A percentile compares a stretch with the other conserved stretches of the same genome.
Evolutionary conservation across 2,329 filamentous ascomycete genomes (phyloP).

Genomic region (Raffaelea albimanens): DNA sequence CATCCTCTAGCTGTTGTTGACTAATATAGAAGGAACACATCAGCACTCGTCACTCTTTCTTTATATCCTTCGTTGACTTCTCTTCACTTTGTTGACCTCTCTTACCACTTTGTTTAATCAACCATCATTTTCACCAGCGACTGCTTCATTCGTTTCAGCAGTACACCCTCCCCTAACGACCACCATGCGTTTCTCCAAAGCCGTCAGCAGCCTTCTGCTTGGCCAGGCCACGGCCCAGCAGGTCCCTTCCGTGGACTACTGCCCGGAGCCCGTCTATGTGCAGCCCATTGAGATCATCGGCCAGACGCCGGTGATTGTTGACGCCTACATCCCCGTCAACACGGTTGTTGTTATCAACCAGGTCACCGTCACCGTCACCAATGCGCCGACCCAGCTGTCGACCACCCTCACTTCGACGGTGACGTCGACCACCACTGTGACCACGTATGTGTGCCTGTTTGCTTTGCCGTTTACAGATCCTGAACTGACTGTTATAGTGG

Average conservation of each 20-base stretch:
- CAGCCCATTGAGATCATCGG: slow-evolving; percentile 13
- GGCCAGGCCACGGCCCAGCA: slow-evolving; percentile 3
- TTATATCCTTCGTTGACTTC: too few relatives aligned
- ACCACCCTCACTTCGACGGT: slow-evolving; percentile 7
- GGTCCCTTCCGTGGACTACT: slow-evolving; percentile 5
- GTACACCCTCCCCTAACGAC: too few relatives aligned
- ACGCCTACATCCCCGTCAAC: slow-evolving; percentile 7
- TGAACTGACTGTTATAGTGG: neutral
- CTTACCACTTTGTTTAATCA: too few relatives aligned
- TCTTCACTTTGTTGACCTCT: too few relatives aligned
- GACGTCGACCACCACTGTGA: slow-evolving; percentile 8
- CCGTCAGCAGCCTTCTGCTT: slow-evolving; percentile 4
- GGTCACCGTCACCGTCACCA: slow-evolving; percentile 9
- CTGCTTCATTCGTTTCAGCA: too few relatives aligned
- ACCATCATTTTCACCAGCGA: too few relatives aligned
- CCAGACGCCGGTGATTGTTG: slow-evolving; percentile 5
- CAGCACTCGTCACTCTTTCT: too few relatives aligned
- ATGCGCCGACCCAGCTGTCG: slow-evolving; percentile 10
- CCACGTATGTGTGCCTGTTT: slow-evolving; percentile 4
- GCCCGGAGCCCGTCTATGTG: slow-evolving; percentile 8
- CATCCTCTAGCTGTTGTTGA: too few relatives aligned
- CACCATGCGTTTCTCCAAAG: too few relatives aligned
- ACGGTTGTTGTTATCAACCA: slow-evolving; percentile 8
- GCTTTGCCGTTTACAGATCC: neutral
- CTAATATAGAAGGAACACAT: too few relatives aligned